Conservation (phyloP, 129 eudicot genomes). For the Flaveria robusta region DNA sequence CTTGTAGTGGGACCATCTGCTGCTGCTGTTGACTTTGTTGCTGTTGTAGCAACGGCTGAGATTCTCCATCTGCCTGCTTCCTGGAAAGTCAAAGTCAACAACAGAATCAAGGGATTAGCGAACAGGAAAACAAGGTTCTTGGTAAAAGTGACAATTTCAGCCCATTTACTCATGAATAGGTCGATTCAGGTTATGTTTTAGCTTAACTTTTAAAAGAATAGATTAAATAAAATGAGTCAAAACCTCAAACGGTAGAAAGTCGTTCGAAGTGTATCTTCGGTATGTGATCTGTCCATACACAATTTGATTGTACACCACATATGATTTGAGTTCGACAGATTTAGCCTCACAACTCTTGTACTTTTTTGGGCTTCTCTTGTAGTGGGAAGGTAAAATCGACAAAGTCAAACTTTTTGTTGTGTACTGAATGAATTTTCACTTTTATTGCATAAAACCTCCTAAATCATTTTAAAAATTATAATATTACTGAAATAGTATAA, state of each 20-base stretch:
- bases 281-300: background rate
- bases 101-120: slow-evolving; percentile 15
- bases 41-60: slow-evolving; percentile 79
- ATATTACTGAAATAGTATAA: background rate
- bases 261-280: background rate
- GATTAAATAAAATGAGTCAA: background rate
- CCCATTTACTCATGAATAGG: background rate
- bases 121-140: slow-evolving; percentile 15
- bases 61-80: slow-evolving; percentile 71
- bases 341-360: background rate
- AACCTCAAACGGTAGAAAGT: background rate
- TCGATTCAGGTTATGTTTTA: background rate
- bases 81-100: slow-evolving; percentile 41
- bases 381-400: background rate
- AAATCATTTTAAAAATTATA: background rate
- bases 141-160: background rate
- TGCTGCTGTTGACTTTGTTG: slow-evolving; percentile 80
- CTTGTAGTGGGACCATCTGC: slow-evolving; percentile 71
- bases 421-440: background rate
- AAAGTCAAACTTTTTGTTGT: background rate
- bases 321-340: background rate
- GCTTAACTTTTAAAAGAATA: background rate
- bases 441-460: background rate
- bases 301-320: background rate
- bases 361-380: background rate